phyloP scores from a whole-genome alignment of 2,329 filamentous ascomycete species.

The Colletotrichum truncatum region DNA sequence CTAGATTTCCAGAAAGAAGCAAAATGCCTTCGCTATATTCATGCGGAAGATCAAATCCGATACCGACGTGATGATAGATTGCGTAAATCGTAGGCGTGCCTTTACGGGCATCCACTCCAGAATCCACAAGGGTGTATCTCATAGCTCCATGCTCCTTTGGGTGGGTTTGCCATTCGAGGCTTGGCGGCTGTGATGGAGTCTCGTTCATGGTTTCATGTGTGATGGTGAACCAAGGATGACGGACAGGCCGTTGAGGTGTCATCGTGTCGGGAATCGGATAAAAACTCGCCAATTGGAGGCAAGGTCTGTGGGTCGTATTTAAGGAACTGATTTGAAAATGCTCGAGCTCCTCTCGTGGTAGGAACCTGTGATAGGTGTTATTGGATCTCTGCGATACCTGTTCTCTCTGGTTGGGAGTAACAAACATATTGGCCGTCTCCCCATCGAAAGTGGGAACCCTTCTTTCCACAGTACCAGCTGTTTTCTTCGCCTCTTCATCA shows the following conservation, averaged over 20 bases:
- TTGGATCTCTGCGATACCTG: neutral
- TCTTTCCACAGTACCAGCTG: neutral
- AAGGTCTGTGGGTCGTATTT: neutral
- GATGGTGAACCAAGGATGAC: constrained; percentile 21
- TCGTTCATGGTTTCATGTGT: neutral
- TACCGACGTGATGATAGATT: constrained; percentile 32
- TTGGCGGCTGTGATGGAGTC: neutral
- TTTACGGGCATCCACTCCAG: neutral
- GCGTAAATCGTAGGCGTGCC: constrained; percentile 10
- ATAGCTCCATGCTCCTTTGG: constrained; percentile 17
- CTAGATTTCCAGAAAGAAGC: constrained; percentile 12
- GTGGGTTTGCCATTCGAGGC: constrained; percentile 20
- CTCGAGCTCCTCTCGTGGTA: neutral
- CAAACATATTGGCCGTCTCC: constrained; percentile 9
- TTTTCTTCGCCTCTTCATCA: neutral
- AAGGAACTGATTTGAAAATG: neutral
- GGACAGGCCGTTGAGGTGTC: neutral
- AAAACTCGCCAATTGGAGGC: neutral
- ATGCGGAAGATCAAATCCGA: constrained; percentile 8
- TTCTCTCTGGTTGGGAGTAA: neutral
- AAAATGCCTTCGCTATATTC: constrained; percentile 31
- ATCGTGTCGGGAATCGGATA: constrained; percentile 7
- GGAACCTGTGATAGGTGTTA: neutral
- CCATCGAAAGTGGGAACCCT: neutral
- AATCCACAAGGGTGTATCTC: constrained; percentile 26